Evolutionary conservation across 2,329 filamentous ascomycete genomes (phyloP), one percentile per base, ranked within the genome.

Genomic region (Purpureocillium lavendulum): DNA sequence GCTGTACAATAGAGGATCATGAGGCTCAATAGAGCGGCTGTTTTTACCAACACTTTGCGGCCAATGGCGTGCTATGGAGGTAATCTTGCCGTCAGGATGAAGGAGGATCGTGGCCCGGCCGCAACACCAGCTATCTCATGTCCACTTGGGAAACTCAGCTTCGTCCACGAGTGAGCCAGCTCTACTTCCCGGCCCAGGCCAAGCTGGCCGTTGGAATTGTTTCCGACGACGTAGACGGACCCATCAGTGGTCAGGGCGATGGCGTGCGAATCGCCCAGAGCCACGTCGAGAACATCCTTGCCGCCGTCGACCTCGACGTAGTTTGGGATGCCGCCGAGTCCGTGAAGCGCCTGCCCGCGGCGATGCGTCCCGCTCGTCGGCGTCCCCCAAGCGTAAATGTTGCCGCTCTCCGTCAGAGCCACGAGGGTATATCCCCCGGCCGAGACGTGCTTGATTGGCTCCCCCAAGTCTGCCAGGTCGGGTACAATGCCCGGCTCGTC

Each of bases 371-470:
- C 52, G 6, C 45, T 43, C 2, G 50, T 40, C 13, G 42, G 24
- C 33, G 53, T 54, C 3, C 80, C 80, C 79, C 80, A 84, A 17
- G 73, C 53, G 50, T 84, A 84, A 2, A 82, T 54, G 41, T 77
- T 73, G 26, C 70, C 64, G 3, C 71, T 73, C 10, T 66, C 59
- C 0, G 77, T 82, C 33, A 84, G 48, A 0, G 77, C 78, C 3
- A 73, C 75, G 2, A 73, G 58, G 3, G 71, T 58, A 50, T 79
- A 80, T 0, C 79, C 78, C 3, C 71, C 71, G 3, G 71, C 70
- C 4, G 64, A 66, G 18, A 84, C 59, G 48, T 73, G 75, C 24
- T 50, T 60, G 36, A 84, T 67, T 11, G 66, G 34, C 61, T 75
- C 15, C 58, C 70, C 41, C 60, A 82, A 60, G 40, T 71, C 67